phyloP scores from a whole-genome alignment of 768 basidiomycete species.

The Pleurotus giganteus region DNA sequence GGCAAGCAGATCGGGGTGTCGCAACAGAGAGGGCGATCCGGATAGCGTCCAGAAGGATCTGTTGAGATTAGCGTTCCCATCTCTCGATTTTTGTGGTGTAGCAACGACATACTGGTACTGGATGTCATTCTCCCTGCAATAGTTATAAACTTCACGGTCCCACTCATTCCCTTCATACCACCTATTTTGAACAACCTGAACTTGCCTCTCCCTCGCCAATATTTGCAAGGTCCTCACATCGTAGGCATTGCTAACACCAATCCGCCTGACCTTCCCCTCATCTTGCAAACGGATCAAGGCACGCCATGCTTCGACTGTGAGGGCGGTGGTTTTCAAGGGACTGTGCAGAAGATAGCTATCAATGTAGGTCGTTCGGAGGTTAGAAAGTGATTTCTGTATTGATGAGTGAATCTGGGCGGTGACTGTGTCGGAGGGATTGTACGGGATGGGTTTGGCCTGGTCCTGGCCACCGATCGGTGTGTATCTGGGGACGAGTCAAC shows the following conservation, averaged over 20 bases:
- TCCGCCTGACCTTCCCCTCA: constrained; percentile 57
- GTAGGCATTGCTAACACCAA: constrained; percentile 80
- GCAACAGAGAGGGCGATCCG: constrained; percentile 66
- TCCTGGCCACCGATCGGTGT: constrained; percentile 78
- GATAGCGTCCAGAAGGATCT: constrained; percentile 89
- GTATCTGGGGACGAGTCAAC: constrained; percentile 43
- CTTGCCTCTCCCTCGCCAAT: constrained; percentile 50
- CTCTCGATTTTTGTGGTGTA: not conserved
- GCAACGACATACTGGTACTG: constrained; percentile 62
- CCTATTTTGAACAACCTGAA: constrained; percentile 79
- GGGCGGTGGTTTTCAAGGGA: constrained; percentile 54
- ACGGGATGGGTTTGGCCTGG: constrained; percentile 65
- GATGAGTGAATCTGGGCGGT: constrained; percentile 61
- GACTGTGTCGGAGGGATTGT: constrained; percentile 53
- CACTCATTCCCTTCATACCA: constrained; percentile 83
- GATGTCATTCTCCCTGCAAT: constrained; percentile 61
- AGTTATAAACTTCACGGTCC: constrained; percentile 63
- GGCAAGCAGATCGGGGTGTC: constrained; percentile 40
- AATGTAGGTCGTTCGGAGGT: constrained; percentile 70
- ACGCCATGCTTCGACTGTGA: constrained; percentile 71
- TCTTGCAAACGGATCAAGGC: constrained; percentile 61
- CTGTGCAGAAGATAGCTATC: constrained; percentile 82
- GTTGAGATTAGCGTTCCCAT: not conserved
- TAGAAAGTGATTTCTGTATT: constrained; percentile 59
- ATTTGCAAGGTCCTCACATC: constrained; percentile 54